Percentiles rank a stretch among this genome's conserved stretches.
Conservation (phyloP, 805 yeast species). For the Pichia californica region DNA sequence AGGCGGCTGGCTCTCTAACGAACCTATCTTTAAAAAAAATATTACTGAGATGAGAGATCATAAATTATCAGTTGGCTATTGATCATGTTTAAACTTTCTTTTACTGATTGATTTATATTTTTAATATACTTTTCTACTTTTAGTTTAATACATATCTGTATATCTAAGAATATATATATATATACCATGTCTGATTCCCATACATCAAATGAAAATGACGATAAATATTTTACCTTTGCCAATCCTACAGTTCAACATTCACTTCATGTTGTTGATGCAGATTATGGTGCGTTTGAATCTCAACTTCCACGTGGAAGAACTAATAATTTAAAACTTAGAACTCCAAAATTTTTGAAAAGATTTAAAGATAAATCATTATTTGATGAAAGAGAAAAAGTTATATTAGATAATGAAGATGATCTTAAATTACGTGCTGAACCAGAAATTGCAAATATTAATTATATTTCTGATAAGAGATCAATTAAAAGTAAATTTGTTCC, state of each 20-base stretch:
- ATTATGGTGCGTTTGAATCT: slow-evolving; percentile 13
- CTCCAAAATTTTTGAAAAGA: slow-evolving; percentile 2
- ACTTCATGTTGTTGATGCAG: slow-evolving; percentile 12
- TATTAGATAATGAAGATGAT: not conserved
- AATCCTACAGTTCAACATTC: slow-evolving; percentile 1
- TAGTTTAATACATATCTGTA: no score
- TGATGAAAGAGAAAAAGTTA: not conserved
- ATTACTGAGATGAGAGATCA: no score
- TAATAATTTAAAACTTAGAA: not conserved
- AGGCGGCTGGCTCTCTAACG: no score
- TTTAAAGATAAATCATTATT: not conserved
- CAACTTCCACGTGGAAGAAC: not conserved
- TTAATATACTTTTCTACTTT: slow-evolving; percentile 10
- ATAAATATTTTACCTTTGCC: slow-evolving; percentile 10
- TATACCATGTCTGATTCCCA: no score
- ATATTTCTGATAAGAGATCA: no score
- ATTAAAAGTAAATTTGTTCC: not conserved
- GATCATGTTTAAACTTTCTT: no score
- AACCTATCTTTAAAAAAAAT: no score
- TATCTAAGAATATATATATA: no score
- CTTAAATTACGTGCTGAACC: slow-evolving; percentile 8
- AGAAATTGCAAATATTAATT: slow-evolving; percentile 1
- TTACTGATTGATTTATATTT: no score
- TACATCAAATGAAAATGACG: slow-evolving; percentile 18
- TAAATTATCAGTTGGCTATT: no score